These are phyloP conservation scores for Solanum pimpinellifolium DNA, from an alignment of 257 asterid genomes.

Conservation along the genomic window DNA sequence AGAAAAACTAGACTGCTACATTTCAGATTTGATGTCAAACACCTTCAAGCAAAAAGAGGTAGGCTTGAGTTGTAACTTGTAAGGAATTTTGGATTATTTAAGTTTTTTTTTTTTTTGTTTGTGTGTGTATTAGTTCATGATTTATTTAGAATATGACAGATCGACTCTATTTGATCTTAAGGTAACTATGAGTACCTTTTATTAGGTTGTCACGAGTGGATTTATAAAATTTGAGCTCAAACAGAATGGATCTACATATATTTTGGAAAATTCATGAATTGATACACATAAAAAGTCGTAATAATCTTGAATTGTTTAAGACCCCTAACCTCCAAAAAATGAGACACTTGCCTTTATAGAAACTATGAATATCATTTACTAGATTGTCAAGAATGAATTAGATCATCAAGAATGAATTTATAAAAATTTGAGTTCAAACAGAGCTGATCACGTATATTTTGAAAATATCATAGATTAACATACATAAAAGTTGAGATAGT, in stretches of 20 bases:
- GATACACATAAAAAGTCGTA: not conserved
- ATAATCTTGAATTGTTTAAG: not conserved
- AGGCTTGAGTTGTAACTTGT: not conserved
- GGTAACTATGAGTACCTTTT: not conserved
- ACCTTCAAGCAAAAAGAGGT: not conserved
- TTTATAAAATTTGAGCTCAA: not conserved
- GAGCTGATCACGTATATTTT: not conserved
- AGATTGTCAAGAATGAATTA: not conserved
- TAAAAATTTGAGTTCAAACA: not conserved
- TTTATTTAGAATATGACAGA: not conserved
- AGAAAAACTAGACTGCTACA: not conserved
- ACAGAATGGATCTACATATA: accelerated
- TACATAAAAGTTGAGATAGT: too few relatives aligned
- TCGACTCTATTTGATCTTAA: not conserved
- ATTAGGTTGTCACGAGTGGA: not conserved
- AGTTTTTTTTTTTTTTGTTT: too few relatives aligned
- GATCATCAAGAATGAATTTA: too few relatives aligned
- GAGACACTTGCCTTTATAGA: too few relatives aligned
- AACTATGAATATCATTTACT: too few relatives aligned
- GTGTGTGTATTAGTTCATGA: not conserved
- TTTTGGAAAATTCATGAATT: not conserved
- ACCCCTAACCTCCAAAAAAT: not conserved
- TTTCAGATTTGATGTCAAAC: not conserved
- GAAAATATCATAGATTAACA: not conserved
- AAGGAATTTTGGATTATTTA: not conserved